A percentile compares a stretch with the other conserved stretches of the same genome.
These are phyloP conservation scores for Auxenochlorella pyrenoidosa DNA, from an alignment of 139 green algal genomes.

Conservation along the genomic window DNA sequence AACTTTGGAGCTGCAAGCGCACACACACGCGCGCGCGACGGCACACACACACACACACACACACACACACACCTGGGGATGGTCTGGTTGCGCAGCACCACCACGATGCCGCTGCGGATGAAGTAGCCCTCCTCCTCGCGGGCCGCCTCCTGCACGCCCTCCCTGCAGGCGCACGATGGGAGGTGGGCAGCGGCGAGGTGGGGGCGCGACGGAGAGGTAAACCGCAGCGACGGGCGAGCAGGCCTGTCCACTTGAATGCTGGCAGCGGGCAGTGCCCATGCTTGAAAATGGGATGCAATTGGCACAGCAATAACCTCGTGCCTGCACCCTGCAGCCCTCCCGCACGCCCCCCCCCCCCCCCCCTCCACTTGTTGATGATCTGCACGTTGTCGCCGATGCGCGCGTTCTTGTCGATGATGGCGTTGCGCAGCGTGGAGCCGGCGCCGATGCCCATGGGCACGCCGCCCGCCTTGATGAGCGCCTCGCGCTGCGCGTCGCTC, in stretches of 20 bases:
- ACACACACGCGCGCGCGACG: too few relatives aligned
- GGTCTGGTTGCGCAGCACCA: conserved; percentile 88
- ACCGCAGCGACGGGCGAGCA: too few relatives aligned
- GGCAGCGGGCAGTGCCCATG: too few relatives aligned
- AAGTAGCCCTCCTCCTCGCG: conserved; percentile 90
- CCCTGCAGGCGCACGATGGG: background rate
- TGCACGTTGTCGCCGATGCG: conserved; percentile 89
- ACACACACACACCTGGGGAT: conserved; percentile 55
- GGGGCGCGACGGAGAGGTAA: too few relatives aligned
- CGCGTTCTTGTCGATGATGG: conserved; percentile 99
- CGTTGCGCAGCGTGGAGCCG: conserved; percentile 82
- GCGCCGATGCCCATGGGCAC: conserved; percentile 96
- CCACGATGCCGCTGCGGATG: conserved; percentile 96
- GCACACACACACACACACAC: too few relatives aligned
- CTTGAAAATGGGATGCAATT: too few relatives aligned
- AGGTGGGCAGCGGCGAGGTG: background rate
- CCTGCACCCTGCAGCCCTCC: background rate
- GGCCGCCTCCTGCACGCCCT: conserved; percentile 89
- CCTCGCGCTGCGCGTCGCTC: conserved; percentile 79
- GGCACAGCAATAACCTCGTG: background rate
- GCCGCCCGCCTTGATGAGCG: conserved; percentile 68
- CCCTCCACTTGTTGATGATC: conserved; percentile 90
- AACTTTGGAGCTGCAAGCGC: too few relatives aligned
- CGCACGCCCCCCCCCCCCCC: background rate
- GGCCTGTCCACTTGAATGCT: too few relatives aligned